Percentiles rank a stretch among this genome's conserved stretches.
These are phyloP conservation scores for Orbilia quercus DNA, from an alignment of 2,329 filamentous ascomycete species.

Conservation along the genomic window DNA sequence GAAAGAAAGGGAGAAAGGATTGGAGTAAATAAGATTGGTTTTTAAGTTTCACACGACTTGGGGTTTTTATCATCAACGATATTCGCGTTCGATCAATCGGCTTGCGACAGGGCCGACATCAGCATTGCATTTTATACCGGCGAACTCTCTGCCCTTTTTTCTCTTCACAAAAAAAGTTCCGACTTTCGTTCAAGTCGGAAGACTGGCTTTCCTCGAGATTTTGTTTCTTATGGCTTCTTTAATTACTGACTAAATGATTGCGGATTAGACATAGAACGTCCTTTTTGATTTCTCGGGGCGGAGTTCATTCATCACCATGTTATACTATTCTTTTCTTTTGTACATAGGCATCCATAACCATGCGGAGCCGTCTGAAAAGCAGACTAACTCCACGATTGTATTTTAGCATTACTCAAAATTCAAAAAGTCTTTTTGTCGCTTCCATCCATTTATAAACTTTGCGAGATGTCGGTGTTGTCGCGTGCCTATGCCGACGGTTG, in stretches of 20 bases:
- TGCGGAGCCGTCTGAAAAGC: no score
- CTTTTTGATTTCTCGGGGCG: constrained; percentile 12
- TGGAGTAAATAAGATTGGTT: constrained; percentile 9
- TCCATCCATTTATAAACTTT: neutral
- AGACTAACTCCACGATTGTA: no score
- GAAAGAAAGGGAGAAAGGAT: constrained; percentile 71
- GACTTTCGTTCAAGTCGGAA: neutral
- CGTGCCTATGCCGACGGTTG: constrained; percentile 15
- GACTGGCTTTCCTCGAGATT: neutral
- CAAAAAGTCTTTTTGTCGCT: constrained; percentile 17
- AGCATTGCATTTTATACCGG: constrained; percentile 16
- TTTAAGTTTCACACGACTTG: neutral
- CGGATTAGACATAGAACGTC: constrained; percentile 36
- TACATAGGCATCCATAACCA: constrained; percentile 32
- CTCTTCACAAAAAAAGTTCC: constrained; percentile 9
- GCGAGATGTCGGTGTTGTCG: constrained; percentile 18
- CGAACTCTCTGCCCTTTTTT: constrained; percentile 35
- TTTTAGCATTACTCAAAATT: constrained; percentile 21
- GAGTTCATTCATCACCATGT: constrained; percentile 27
- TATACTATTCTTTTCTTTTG: constrained; percentile 12
- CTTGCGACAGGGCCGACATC: constrained; percentile 11
- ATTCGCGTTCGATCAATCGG: neutral
- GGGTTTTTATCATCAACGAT: neutral
- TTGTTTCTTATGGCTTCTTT: constrained; percentile 10
- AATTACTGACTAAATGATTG: constrained; percentile 34